Base-by-base conservation (phyloP, 768 basidiomycete genomes). In the Trametes maxima region DNA sequence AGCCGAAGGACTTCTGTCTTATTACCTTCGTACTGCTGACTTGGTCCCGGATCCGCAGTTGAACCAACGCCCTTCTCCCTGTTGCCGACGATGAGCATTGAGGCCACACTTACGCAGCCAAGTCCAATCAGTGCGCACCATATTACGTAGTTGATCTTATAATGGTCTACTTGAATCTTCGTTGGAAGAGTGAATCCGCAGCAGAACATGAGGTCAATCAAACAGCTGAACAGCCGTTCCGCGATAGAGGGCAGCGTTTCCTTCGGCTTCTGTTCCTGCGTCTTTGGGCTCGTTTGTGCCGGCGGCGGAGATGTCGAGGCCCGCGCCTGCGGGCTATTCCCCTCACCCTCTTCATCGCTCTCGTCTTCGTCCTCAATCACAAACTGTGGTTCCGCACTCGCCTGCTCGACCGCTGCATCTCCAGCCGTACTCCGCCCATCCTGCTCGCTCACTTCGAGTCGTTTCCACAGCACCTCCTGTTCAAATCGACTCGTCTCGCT, bases 11-110 rank as follows among this genome's bases (percentile, higher is more conserved):
- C 89, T 77, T 98, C 95, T 2, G 85, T 86, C 71, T 90, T 94
- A 77, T 95, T 93, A 53, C 76, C 78, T 69, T 97, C 94, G 54
- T 86, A 83, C 24, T 79, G 78, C 65, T 82, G 82, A 66, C 76
- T 82, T 8, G 85, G 78, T 0, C 87, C 88, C 8, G 85, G 82
- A 70, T 92, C 88, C 39, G 82, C 78, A 2, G 94, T 92, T 2
- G 94, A 94, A 13, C 97, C 96, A 22, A 99, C 84, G 13, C 96
- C 96, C 69, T 90, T 94, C 79, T 97, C 94, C 96, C 96, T 95
- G 58, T 35, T 49, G 42, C 16, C 44, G 24, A 7, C 24, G 6
- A 17, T 50, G 28, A 21, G 13, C 36, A 22, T 12, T 35, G 21
- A 35, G 22, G 50, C 14, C 19, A 33, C 12, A 37, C 5, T 14